These are phyloP conservation scores for Trypanosoma conorhini DNA, from an alignment of 208 protist species.

Conservation along the genomic window DNA sequence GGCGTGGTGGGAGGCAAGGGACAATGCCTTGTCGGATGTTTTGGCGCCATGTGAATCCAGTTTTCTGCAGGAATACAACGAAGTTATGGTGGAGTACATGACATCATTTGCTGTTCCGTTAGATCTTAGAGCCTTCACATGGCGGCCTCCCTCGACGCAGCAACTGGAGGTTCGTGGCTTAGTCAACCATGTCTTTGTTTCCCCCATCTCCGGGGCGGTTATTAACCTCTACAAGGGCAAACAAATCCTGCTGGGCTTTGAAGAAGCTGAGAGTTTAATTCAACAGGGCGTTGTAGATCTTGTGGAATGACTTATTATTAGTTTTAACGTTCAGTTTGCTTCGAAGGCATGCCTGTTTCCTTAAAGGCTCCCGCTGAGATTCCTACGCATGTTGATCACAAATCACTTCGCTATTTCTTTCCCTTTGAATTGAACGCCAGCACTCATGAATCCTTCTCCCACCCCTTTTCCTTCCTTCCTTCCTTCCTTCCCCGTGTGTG, in stretches of 20 bases:
- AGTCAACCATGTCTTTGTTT: slow-evolving; percentile 73
- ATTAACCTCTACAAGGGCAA: slow-evolving; percentile 80
- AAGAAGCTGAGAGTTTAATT: slow-evolving; percentile 83
- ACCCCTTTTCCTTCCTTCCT: not conserved
- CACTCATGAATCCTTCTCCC: not conserved
- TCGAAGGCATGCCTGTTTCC: not conserved
- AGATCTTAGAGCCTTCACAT: slow-evolving; percentile 78
- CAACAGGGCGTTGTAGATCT: slow-evolving; percentile 79
- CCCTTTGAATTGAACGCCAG: not conserved
- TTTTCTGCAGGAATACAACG: slow-evolving; percentile 79
- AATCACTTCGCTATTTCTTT: not conserved
- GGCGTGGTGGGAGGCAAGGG: slow-evolving; percentile 74
- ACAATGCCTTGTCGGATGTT: slow-evolving; percentile 56
- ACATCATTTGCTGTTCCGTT: slow-evolving; percentile 81
- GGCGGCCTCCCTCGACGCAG: slow-evolving; percentile 72
- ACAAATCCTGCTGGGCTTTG: slow-evolving; percentile 70
- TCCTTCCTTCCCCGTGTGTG: not conserved
- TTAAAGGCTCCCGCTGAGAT: not conserved
- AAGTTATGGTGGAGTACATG: slow-evolving; percentile 89
- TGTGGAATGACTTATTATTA: slow-evolving; percentile 32
- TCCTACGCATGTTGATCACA: not conserved
- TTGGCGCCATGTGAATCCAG: slow-evolving; percentile 53
- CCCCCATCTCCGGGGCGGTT: slow-evolving; percentile 59
- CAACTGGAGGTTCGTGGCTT: slow-evolving; percentile 81
- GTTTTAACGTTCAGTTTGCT: not conserved